Base-by-base conservation (phyloP, 768 basidiomycete species). In the Psilocybe sp. region DNA sequence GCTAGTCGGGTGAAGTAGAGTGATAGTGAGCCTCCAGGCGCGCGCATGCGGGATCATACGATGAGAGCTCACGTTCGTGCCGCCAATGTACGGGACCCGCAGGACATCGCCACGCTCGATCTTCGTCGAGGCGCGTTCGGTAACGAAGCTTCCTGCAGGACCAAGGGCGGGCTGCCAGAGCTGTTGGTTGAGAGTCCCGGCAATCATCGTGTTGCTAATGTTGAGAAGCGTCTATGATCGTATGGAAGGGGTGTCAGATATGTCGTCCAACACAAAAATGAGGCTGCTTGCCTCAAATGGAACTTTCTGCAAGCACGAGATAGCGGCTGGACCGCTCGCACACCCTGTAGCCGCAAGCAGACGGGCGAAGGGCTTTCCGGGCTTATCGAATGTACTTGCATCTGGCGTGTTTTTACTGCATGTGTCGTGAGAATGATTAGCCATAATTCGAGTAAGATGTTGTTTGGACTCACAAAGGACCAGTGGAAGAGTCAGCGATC, bases 101-200 rank as follows among this genome's bases (percentile, higher is more conserved):
- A 77, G 57, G 57, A 81, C 82, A 19, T 80, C 65, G 6, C 79
- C 78, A 5, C 70, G 63, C 1, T 67, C 60, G 20, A 82, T 75
- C 34, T 67, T 68, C 5, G 59, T 47, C 1, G 81, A 82, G 4
- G 79, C 76, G 35, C 74, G 60, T 44, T 68, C 72, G 0, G 77
- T 60, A 15, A 76, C 60, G 45, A 82, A 67, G 57, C 78, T 82
- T 1, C 78, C 79, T 0, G 64, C 44, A 1, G 77, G 76, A 1
- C 81, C 81, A 5, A 81, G 70, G 1, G 79, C 51, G 0, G 82
- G 81, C 53, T 83, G 69, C 82, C 82, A 83, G 4, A 83, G 64
- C 53, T 84, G 82, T 0, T 50, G 14, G 45, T 84, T 82, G 20
- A 84, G 60, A 1, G 75, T 76, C 0, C 64, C 46, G 0, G n/a